phyloP scores from a whole-genome alignment of 345 rosid genomes.

The Corchorus capsularis region DNA sequence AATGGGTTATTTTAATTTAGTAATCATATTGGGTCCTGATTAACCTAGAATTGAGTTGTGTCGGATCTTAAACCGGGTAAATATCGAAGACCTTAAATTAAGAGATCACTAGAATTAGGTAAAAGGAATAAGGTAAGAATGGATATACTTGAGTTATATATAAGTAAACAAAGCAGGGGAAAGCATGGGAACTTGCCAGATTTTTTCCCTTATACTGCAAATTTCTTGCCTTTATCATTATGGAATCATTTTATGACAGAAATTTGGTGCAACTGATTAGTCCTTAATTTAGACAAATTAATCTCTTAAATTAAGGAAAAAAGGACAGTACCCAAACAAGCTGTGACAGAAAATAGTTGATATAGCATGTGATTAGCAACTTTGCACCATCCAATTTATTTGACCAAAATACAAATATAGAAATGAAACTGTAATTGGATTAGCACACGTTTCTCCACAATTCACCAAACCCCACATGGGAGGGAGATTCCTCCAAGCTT shows the following conservation, averaged over 20 bases:
- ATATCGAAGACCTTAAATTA: too few relatives aligned
- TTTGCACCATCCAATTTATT: neutral
- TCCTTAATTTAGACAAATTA: neutral
- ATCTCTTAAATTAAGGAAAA: neutral
- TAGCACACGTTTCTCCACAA: conserved; percentile 4
- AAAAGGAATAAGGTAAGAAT: too few relatives aligned
- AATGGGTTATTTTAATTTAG: too few relatives aligned
- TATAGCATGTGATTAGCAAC: conserved; percentile 3
- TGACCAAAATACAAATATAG: neutral
- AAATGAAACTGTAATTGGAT: neutral
- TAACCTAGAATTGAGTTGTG: too few relatives aligned
- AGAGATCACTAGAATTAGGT: too few relatives aligned
- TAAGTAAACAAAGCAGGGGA: neutral
- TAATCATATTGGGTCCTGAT: too few relatives aligned
- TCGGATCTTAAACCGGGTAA: too few relatives aligned
- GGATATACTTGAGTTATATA: too few relatives aligned
- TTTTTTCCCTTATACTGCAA: neutral
- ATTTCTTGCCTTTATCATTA: neutral
- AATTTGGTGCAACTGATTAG: neutral
- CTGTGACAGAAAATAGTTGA: neutral
- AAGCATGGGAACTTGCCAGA: neutral
- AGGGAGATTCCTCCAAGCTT: neutral
- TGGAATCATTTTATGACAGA: neutral
- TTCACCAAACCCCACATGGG: neutral
- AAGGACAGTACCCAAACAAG: neutral